Percentiles rank a stretch among this genome's conserved stretches.
Evolutionary conservation across 208 protist species (phyloP).

Genomic region (Leishmania braziliensis): DNA sequence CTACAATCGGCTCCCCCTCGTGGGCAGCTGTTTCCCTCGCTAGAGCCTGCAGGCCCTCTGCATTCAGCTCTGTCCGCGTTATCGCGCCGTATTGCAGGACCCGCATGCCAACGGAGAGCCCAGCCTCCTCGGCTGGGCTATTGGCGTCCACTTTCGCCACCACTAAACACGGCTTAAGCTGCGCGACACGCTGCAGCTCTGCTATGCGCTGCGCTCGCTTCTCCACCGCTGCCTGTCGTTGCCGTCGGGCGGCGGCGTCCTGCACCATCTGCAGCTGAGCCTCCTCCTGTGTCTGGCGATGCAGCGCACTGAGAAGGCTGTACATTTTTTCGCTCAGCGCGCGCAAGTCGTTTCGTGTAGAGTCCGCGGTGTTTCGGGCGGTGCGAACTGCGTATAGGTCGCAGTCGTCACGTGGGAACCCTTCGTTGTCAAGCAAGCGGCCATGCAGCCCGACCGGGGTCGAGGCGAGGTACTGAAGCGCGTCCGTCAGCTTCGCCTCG

Average conservation of each 20-base stretch:
- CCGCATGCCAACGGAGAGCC: conserved; percentile 42
- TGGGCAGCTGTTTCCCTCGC: conserved; percentile 34
- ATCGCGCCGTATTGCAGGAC: conserved; percentile 72
- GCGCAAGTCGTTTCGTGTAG: conserved; percentile 69
- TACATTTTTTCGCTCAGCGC: conserved; percentile 49
- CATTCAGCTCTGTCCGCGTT: conserved; percentile 36
- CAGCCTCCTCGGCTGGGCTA: conserved; percentile 66
- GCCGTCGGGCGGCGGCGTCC: conserved; percentile 26
- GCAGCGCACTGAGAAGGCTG: conserved; percentile 62
- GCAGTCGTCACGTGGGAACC: conserved; percentile 81
- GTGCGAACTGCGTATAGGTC: conserved; percentile 85
- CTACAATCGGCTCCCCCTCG: conserved; percentile 53
- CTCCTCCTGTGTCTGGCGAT: conserved; percentile 50
- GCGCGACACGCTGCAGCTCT: conserved; percentile 31
- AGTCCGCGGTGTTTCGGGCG: conserved; percentile 70
- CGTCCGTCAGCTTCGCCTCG: conserved; percentile 50
- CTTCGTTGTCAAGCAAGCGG: conserved; percentile 75
- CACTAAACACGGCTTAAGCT: conserved; percentile 45
- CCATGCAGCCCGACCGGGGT: conserved; percentile 69
- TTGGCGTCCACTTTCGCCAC: conserved; percentile 43
- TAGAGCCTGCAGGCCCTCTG: conserved; percentile 42
- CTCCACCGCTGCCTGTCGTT: conserved; percentile 34
- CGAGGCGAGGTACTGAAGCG: conserved; percentile 58
- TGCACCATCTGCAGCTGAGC: conserved; percentile 60
- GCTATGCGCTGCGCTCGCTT: conserved; percentile 38